These are phyloP conservation scores for Plenodomus tracheiphilus DNA, from an alignment of 2,329 filamentous ascomycete species.

Conservation along the genomic window DNA sequence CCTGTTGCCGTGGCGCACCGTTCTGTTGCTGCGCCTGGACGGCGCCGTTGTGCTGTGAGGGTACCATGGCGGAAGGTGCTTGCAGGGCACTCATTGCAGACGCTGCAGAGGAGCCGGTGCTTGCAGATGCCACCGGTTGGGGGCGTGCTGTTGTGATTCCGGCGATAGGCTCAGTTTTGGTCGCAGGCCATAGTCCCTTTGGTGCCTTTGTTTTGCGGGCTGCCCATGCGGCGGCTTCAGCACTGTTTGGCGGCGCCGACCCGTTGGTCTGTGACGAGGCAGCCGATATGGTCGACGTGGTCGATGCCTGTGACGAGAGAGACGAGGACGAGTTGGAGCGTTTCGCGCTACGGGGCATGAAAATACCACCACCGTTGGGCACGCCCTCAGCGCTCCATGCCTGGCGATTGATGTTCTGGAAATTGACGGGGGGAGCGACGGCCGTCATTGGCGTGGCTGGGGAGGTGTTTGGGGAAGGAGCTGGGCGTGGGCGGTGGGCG, in stretches of 20 bases:
- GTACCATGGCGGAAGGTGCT: slow-evolving; percentile 63
- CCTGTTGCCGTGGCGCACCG: slow-evolving; percentile 53
- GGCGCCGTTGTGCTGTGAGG: slow-evolving; percentile 71
- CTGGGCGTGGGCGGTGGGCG: neutral
- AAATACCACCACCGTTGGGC: slow-evolving; percentile 71
- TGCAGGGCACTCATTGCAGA: slow-evolving; percentile 67
- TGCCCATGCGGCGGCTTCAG: slow-evolving; percentile 44
- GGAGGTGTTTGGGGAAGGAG: slow-evolving; percentile 16
- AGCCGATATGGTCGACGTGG: slow-evolving; percentile 66
- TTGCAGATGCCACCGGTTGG: slow-evolving; percentile 62
- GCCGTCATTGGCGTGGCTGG: slow-evolving; percentile 60
- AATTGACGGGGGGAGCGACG: slow-evolving; percentile 66
- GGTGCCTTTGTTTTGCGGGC: slow-evolving; percentile 54
- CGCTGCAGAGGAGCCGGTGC: slow-evolving; percentile 61
- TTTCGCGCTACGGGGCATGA: slow-evolving; percentile 79
- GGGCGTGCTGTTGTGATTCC: slow-evolving; percentile 64
- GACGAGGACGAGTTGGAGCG: slow-evolving; percentile 91
- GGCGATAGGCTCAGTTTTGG: slow-evolving; percentile 67
- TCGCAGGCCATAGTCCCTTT: slow-evolving; percentile 65
- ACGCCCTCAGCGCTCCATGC: slow-evolving; percentile 65
- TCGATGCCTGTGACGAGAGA: slow-evolving; percentile 65
- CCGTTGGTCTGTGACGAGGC: slow-evolving; percentile 66
- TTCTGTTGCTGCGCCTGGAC: slow-evolving; percentile 61
- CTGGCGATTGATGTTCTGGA: slow-evolving; percentile 63
- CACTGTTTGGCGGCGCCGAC: slow-evolving; percentile 45